Percentiles rank a stretch among this genome's conserved stretches.
Conservation (phyloP, 352 stramenopile genomes). For the Pythium coloratum region DNA sequence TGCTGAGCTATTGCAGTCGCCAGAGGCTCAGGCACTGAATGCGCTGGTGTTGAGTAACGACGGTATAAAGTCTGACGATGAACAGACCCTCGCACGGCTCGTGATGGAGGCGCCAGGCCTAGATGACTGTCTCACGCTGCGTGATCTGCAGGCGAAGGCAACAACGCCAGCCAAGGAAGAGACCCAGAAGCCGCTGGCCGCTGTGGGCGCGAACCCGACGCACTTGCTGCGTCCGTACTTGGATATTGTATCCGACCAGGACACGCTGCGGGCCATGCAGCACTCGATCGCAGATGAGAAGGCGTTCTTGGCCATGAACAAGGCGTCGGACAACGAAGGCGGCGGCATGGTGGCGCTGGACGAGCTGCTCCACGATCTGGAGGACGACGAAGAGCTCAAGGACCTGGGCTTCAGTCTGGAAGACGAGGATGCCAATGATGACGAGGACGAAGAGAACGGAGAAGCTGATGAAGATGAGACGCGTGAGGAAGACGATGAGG, state of each 20-base stretch:
- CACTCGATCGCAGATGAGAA: slow-evolving; percentile 67
- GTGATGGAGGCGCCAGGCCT: slow-evolving; percentile 58
- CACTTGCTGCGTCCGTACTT: slow-evolving; percentile 69
- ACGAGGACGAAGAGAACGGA: slow-evolving; percentile 7
- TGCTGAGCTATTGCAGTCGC: slow-evolving; percentile 33
- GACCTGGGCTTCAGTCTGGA: slow-evolving; percentile 61
- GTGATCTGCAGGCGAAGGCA: slow-evolving; percentile 35
- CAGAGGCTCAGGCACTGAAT: slow-evolving; percentile 29
- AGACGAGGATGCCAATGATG: slow-evolving; percentile 31
- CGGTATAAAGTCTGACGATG: not conserved
- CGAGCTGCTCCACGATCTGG: slow-evolving; percentile 65
- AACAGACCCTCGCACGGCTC: slow-evolving; percentile 43
- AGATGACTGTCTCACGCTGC: slow-evolving; percentile 45
- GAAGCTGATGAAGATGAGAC: slow-evolving; percentile 10
- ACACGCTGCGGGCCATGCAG: slow-evolving; percentile 52
- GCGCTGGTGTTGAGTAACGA: slow-evolving; percentile 32
- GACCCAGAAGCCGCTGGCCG: slow-evolving; percentile 22
- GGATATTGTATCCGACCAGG: slow-evolving; percentile 52
- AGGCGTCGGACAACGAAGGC: slow-evolving; percentile 35
- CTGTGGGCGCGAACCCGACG: slow-evolving; percentile 55
- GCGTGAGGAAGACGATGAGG: slow-evolving; percentile 3
- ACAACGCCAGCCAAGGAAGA: not conserved
- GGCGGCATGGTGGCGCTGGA: slow-evolving; percentile 63
- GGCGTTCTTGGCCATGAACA: slow-evolving; percentile 51
- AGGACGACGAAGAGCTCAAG: slow-evolving; percentile 63